Percentiles rank a stretch among this genome's conserved stretches.
phyloP scores from a whole-genome alignment of 2,329 filamentous ascomycete genomes.

The Fusarium brevicatenulatum region DNA sequence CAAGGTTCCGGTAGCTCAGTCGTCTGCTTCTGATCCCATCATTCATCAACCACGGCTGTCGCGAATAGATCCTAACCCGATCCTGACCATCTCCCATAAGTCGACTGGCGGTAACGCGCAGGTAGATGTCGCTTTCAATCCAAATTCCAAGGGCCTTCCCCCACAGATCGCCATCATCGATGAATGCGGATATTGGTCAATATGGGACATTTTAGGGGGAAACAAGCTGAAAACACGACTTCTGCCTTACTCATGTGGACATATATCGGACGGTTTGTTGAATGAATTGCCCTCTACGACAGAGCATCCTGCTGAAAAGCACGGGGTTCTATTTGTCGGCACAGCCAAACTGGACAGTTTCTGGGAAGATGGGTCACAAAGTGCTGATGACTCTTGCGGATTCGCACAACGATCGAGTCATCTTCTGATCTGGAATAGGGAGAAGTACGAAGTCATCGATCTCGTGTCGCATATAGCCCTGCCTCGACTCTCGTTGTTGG shows the following conservation, averaged over 20 bases:
- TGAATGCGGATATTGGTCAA: constrained; percentile 70
- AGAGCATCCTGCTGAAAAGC: constrained; percentile 48
- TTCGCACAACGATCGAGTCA: constrained; percentile 35
- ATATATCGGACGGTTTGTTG: constrained; percentile 54
- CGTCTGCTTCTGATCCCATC: constrained; percentile 3
- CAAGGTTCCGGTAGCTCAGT: constrained; percentile 47
- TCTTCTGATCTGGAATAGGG: constrained; percentile 52
- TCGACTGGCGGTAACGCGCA: constrained; percentile 66
- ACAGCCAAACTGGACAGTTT: constrained; percentile 34
- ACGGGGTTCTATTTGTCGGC: constrained; percentile 58
- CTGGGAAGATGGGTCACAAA: constrained; percentile 29
- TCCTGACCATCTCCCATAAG: constrained; percentile 62
- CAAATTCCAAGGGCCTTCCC: constrained; percentile 57
- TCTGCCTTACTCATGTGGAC: constrained; percentile 54
- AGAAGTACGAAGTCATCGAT: constrained; percentile 50
- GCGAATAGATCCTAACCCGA: constrained; percentile 64
- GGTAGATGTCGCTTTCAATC: constrained; percentile 73
- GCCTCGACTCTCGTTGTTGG: constrained; percentile 43
- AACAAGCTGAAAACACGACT: constrained; percentile 51
- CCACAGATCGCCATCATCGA: constrained; percentile 75
- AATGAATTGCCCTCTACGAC: constrained; percentile 47
- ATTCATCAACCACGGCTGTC: constrained; percentile 53
- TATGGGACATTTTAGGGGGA: constrained; percentile 68
- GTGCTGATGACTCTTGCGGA: constrained; percentile 2
- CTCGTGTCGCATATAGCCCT: constrained; percentile 47